Conservation (phyloP, 2,329 filamentous ascomycete genomes). For the Hypoxylon sp. region DNA sequence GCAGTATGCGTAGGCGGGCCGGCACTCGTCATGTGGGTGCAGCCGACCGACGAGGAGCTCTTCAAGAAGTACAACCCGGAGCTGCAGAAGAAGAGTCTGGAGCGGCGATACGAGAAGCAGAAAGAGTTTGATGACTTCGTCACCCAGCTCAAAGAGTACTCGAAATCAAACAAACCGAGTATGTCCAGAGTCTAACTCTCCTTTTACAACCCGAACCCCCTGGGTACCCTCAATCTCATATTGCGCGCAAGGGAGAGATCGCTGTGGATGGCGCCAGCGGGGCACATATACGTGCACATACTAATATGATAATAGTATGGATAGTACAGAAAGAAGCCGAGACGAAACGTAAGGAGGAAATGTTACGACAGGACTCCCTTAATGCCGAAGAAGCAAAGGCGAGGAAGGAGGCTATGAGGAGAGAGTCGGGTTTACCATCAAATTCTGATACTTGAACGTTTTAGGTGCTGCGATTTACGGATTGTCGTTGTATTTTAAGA, state of each 20-base stretch:
- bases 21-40: conserved; percentile 81
- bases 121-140: conserved; percentile 94
- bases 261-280: background rate
- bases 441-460: conserved; percentile 19
- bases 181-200: conserved; percentile 52
- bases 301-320: conserved; percentile 57
- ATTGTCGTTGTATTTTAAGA: conserved; percentile 29
- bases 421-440: conserved; percentile 50
- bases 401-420: conserved; percentile 59
- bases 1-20: conserved; percentile 85
- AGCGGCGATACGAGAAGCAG: conserved; percentile 79
- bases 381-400: conserved; percentile 56
- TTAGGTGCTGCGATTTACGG: background rate
- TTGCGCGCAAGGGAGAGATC: background rate
- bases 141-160: conserved; percentile 84
- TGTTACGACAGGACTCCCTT: conserved; percentile 53
- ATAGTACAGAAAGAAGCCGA: conserved; percentile 58
- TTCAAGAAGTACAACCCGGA: conserved; percentile 95
- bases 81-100: conserved; percentile 88
- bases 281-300: background rate
- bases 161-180: conserved; percentile 94
- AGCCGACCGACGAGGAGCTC: conserved; percentile 90
- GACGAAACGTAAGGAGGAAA: conserved; percentile 54
- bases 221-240: background rate
- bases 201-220: conserved; percentile 35